phyloP scores from a whole-genome alignment of 2,329 filamentous ascomycete genomes.

The Mariannaea elegans region DNA sequence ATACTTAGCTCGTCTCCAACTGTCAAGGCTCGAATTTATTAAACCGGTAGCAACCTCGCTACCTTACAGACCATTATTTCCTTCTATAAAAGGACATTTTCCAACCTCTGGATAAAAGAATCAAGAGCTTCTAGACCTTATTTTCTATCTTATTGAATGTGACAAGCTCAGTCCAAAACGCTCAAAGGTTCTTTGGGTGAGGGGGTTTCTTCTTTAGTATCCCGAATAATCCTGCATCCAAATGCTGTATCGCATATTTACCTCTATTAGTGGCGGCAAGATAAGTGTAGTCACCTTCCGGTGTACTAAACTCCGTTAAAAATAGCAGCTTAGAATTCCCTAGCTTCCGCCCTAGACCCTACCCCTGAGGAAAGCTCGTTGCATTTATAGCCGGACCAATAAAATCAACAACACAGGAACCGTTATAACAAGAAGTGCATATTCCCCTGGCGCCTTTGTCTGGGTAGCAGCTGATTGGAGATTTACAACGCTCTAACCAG shows the following conservation, averaged over 20 bases:
- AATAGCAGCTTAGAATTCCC: conserved; percentile 30
- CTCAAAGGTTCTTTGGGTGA: conserved; percentile 33
- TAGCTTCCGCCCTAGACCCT: conserved; percentile 11
- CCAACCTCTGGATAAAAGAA: too few relatives aligned
- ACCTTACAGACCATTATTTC: too few relatives aligned
- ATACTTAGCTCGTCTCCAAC: too few relatives aligned
- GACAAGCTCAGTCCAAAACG: conserved; percentile 35
- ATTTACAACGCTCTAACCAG: conserved; percentile 25
- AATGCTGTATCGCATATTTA: conserved; percentile 32
- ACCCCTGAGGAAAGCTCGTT: conserved; percentile 21
- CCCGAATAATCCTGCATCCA: conserved; percentile 8
- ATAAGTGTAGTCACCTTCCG: conserved; percentile 28
- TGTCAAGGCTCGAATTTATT: too few relatives aligned
- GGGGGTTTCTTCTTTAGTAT: conserved; percentile 22
- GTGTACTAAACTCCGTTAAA: conserved; percentile 18
- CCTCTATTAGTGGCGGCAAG: conserved; percentile 24
- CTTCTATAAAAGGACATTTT: too few relatives aligned
- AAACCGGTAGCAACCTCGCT: too few relatives aligned
- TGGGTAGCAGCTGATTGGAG: conserved; percentile 21
- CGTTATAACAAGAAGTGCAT: conserved; percentile 36
- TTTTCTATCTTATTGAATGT: too few relatives aligned
- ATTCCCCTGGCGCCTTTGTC: conserved; percentile 19
- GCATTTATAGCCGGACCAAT: conserved; percentile 33
- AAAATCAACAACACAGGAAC: conserved; percentile 31
- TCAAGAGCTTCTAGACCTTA: too few relatives aligned